Evolutionary conservation across 331 rosid genomes (phyloP), one percentile per base, ranked within the genome.

Genomic region (Quercus tomentella): DNA sequence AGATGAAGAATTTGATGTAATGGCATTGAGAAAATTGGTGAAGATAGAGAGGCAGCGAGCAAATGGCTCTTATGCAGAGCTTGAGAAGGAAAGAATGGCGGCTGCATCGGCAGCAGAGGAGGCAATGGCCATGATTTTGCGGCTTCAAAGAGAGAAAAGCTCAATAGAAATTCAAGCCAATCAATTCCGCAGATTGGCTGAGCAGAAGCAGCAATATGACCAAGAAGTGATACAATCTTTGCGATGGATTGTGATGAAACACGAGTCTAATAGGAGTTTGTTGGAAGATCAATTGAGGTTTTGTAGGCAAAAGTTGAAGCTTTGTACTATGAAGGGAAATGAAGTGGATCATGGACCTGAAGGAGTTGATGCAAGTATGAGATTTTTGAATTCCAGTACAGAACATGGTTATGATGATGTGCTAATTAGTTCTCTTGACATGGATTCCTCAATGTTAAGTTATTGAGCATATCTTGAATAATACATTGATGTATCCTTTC

Each of bases 131-230:
- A 92, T 94, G 92, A 94, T 94, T 21, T 62, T 85, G 70, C 79
- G 92, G 41, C 85, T 93, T 63, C 98, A 93, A 82, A 87, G 21
- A 6, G 96, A 90, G 96, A 93, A 90, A 65, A 88, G 95, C 45
- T 25, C 81, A 2, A 77, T 75, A 0, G 93, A 90, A 80, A 91
- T 93, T 71, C 86, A 79, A 76, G 92, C 91, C 7, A 89, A 82
- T 14, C 98, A 90, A 56, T 88, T 82, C 72, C 86, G 86, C 58
- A 70, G 91, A 15, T 68, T 91, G 87, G 91, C 83, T 10, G 94
- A 89, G 81, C 86, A 90, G 86, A 88, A 76, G 79, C 89, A 86
- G 7, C 90, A 82, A 80, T 87, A 84, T 67, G 91, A 85, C 70
- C 81, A 69, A 9, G 87, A 77, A 63, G 85, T 87, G 35, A 85